Evolutionary conservation across 257 asterid species (phyloP), one percentile per base, ranked within the genome.

Genomic region (Fraxinus quadrangulata): DNA sequence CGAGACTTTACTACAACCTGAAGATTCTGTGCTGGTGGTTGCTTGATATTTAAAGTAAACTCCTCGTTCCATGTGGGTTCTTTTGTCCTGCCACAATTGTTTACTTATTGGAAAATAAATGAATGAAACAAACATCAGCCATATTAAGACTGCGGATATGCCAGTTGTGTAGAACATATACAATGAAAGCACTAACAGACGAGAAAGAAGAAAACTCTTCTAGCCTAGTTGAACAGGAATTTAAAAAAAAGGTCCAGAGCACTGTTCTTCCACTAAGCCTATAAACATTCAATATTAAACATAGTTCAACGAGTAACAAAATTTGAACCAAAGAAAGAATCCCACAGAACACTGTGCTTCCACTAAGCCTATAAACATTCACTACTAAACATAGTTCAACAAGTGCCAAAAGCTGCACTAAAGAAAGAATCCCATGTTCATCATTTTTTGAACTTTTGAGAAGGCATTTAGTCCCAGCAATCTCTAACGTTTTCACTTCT

Each of bases 51-150:
- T 86, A 96, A 77, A 63, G 92, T 75, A 66, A 93, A 96, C 84
- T 92, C 99, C 91, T 96, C 98, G 77, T 93, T 96, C 99, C 99
- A 93, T 16, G 88, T 89, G 39, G 99, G 98, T 80, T 93, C 97
- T 89, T 84, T 96, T 21, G 92, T 92, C 94, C 99, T 96, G 92
- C 83, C 78, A 79, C 72, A 86, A 84, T 81, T 69, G 47, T 74
- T 77, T 61, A 74, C 19, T 26, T 72, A 69, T 69, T 30, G 65
- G 23, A 51, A 59, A 66, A 77, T 28, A 10, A 31, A 49, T 70
- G 26, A 42, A 67, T 73, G 14, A 70, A 63, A 63, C 69, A 63
- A 59, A 47, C 23, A 34, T 23, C 5, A 65, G 75, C 75, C 26
- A 36, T 24, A 39, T 54, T 66, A 68, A 66, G 66, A 28, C 72